These are phyloP conservation scores for Silene latifolia DNA, from an alignment of 148 eudicot genomes.

Conservation along the genomic window DNA sequence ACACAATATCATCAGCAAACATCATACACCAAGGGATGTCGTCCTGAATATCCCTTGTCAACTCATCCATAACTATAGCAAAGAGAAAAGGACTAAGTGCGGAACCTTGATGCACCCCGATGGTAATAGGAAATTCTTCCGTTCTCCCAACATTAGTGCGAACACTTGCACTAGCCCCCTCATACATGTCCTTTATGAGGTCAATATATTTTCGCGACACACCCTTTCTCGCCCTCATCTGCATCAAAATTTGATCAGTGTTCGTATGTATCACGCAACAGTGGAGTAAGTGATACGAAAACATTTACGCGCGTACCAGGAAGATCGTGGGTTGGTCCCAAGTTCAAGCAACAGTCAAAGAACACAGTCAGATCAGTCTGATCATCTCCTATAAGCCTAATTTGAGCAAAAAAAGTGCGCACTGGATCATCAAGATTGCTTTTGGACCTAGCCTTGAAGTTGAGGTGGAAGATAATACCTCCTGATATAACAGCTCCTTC, in stretches of 20 bases:
- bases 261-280: neutral
- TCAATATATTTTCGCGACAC: too few relatives aligned
- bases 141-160: too few relatives aligned
- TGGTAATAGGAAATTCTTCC: too few relatives aligned
- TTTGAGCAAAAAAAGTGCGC: neutral
- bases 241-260: neutral
- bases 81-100: too few relatives aligned
- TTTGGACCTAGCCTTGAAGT: conserved; percentile 8
- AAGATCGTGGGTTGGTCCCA: neutral
- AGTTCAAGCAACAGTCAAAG: neutral
- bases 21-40: too few relatives aligned
- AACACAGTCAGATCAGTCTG: neutral
- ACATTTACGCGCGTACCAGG: neutral
- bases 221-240: too few relatives aligned
- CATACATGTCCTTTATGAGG: too few relatives aligned
- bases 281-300: neutral
- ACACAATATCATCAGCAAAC: too few relatives aligned
- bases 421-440: neutral
- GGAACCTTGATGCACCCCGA: too few relatives aligned
- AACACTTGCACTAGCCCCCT: too few relatives aligned
- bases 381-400: neutral
- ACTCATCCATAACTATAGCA: too few relatives aligned
- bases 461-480: conserved; percentile 2
- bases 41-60: too few relatives aligned
- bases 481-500: neutral